Evolutionary conservation across 108 stramenopile genomes (phyloP).

Genomic region (Thalassiosira profunda): DNA sequence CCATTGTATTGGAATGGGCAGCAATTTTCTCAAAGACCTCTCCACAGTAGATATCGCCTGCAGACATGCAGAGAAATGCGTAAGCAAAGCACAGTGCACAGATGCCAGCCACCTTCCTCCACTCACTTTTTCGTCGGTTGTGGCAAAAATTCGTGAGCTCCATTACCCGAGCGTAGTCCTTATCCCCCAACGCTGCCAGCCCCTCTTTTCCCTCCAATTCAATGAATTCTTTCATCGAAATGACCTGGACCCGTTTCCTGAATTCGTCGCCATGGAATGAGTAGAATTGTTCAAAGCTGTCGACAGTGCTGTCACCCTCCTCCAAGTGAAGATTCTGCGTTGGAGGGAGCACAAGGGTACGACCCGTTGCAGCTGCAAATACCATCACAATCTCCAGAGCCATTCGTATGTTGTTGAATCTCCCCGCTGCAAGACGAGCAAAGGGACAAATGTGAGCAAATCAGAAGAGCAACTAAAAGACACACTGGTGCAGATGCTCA

Average conservation of each 20-base stretch:
- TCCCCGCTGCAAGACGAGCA: too few species aligned
- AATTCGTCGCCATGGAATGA: constrained; percentile 58
- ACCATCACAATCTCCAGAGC: constrained; percentile 84
- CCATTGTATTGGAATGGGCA: constrained; percentile 6
- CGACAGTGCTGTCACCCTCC: constrained; percentile 52
- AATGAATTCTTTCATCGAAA: constrained; percentile 48
- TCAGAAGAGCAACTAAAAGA: too few species aligned
- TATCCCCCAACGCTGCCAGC: constrained; percentile 12
- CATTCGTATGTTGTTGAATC: constrained; percentile 91
- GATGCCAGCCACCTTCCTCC: not conserved
- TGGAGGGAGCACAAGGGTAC: constrained; percentile 92
- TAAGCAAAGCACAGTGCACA: constrained; percentile 39
- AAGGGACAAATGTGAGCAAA: too few species aligned
- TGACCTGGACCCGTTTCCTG: constrained; percentile 53
- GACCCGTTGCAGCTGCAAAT: constrained; percentile 80
- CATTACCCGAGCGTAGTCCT: constrained; percentile 21
- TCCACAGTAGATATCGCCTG: constrained; percentile 46
- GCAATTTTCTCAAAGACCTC: constrained; percentile 25
- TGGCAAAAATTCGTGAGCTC: constrained; percentile 57
- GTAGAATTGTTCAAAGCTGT: constrained; percentile 90
- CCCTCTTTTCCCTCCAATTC: constrained; percentile 54
- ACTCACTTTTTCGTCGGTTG: constrained; percentile 49
- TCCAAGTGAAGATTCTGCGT: constrained; percentile 37
- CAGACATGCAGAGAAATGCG: not conserved
- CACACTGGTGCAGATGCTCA: too few species aligned